Conservation (phyloP, 306 rosid genomes). For the Rosa rugosa region DNA sequence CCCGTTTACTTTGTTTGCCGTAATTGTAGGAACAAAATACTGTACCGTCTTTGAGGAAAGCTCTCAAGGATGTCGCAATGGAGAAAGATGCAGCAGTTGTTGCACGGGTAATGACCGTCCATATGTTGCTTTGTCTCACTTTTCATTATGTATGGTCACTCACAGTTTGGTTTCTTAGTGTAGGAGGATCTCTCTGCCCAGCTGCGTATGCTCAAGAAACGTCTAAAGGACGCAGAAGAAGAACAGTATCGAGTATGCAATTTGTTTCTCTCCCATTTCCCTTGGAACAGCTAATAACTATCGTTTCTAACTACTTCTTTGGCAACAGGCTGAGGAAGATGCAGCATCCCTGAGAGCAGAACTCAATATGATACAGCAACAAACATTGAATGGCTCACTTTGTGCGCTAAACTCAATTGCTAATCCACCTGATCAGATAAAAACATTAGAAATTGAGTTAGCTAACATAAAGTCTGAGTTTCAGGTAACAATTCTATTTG, state of each 20-base stretch:
- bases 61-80: conserved; percentile 93
- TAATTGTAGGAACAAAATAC: conserved; percentile 62
- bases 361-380: conserved; percentile 78
- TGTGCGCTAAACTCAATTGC: conserved; percentile 46
- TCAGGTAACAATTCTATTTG: conserved; percentile 43
- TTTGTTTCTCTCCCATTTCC: conserved; percentile 14
- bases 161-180: conserved; percentile 25
- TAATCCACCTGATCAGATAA: conserved; percentile 61
- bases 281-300: neutral
- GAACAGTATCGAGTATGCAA: conserved; percentile 87
- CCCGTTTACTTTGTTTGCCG: neutral
- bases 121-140: conserved; percentile 5
- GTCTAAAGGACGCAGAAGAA: conserved; percentile 88
- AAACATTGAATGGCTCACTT: conserved; percentile 62
- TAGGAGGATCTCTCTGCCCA: conserved; percentile 94
- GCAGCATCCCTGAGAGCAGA: conserved; percentile 93
- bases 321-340: conserved; percentile 94
- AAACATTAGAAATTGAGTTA: conserved; percentile 69
- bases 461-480: conserved; percentile 63
- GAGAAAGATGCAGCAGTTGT: conserved; percentile 98
- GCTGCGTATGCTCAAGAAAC: conserved; percentile 80
- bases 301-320: conserved; percentile 34
- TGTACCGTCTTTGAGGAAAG: conserved; percentile 82
- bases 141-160: conserved; percentile 11
- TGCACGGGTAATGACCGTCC: conserved; percentile 51